Conservation (phyloP, 2,329 filamentous ascomycete species). For the Uncinocarpus reesii region DNA sequence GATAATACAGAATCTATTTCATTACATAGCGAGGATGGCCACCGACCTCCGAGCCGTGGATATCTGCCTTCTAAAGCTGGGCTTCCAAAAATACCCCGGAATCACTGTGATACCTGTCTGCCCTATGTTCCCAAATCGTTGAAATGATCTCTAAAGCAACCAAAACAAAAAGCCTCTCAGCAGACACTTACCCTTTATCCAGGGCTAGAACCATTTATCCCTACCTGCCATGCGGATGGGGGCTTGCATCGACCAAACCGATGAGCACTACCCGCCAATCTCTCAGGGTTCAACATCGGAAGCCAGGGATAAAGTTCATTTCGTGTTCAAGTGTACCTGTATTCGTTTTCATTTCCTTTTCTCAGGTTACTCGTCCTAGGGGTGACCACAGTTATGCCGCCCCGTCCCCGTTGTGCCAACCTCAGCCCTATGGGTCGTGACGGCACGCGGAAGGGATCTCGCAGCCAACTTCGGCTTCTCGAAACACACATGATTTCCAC, state of each 20-base stretch:
- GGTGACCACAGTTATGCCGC: background rate
- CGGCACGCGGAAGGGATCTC: slow-evolving; percentile 8
- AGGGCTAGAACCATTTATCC: background rate
- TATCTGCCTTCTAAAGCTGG: background rate
- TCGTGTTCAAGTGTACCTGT: background rate
- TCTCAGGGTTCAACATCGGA: background rate
- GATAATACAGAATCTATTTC: background rate
- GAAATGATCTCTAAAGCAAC: too few relatives aligned
- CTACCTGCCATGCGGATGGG: background rate
- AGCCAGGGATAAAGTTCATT: background rate
- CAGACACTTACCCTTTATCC: background rate
- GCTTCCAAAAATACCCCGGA: background rate
- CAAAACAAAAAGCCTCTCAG: too few relatives aligned
- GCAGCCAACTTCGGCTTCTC: slow-evolving; percentile 11
- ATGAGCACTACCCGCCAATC: background rate
- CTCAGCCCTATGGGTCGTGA: slow-evolving; percentile 12
- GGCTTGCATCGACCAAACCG: background rate
- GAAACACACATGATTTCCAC: slow-evolving; percentile 2
- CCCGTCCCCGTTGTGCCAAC: background rate
- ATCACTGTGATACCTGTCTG: background rate
- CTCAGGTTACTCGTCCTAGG: background rate
- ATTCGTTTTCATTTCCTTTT: background rate
- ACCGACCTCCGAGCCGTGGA: too few relatives aligned
- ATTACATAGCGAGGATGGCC: background rate
- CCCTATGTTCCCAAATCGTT: too few relatives aligned